phyloP scores from a whole-genome alignment of 192 early-diverging fungal species.

The Geosiphon pyriformis region DNA sequence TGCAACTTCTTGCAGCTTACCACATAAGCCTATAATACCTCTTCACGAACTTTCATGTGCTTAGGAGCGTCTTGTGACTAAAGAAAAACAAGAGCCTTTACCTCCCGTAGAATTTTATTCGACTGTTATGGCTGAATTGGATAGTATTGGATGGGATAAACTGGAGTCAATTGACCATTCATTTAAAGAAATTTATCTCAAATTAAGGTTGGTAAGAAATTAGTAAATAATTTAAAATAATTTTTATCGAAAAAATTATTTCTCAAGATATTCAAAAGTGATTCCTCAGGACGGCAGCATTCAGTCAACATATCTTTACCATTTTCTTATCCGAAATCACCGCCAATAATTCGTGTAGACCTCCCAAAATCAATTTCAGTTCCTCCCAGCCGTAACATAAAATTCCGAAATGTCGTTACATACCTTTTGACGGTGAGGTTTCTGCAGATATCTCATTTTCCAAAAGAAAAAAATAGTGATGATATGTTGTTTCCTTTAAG shows the following conservation, averaged over 20 bases:
- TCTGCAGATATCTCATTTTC: not conserved
- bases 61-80: constrained; percentile 20
- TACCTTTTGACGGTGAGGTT: not conserved
- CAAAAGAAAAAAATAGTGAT: not conserved
- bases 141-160: constrained; percentile 23
- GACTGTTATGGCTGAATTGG: constrained; percentile 6
- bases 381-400: not conserved
- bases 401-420: not conserved
- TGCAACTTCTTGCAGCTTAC: not conserved
- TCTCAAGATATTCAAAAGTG: constrained; percentile 1
- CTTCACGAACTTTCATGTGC: not conserved
- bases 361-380: constrained; percentile 1
- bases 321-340: constrained; percentile 7
- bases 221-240: no score
- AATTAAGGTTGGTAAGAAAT: constrained; percentile 15
- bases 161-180: constrained; percentile 20
- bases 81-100: constrained; percentile 3
- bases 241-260: no score
- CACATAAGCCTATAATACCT: not conserved
- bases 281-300: constrained; percentile 24
- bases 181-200: constrained; percentile 5
- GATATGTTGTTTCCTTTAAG: not conserved
- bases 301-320: constrained; percentile 3
- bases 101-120: constrained; percentile 8
- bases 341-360: not conserved